Base-by-base conservation (phyloP, 2,329 filamentous ascomycete genomes). In the Claviceps purpurea region DNA sequence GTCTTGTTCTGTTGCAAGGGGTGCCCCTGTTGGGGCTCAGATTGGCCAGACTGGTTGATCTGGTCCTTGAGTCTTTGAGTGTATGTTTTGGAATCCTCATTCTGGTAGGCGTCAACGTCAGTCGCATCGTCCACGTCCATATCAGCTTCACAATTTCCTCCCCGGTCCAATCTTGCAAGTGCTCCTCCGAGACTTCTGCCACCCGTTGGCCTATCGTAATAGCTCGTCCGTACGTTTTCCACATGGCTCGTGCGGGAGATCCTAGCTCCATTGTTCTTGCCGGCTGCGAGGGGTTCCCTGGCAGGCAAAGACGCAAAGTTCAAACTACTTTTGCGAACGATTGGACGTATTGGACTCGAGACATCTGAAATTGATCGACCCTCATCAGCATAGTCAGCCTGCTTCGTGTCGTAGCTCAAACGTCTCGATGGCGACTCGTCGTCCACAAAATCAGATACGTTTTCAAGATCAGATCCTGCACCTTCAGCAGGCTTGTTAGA, bases 221-320 rank as follows among this genome's bases (percentile, higher is more conserved):
- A 84, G 67, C 87, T 91, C 47, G 77, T 80, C 54, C 85, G 77
- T n/a, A 73, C 73, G 54, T 79, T 77, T 50, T 95, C 87, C 39
- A 90, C 65, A 58, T 95, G 85, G 61, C 88, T 95, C 6, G 81
- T 87, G 55, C 87, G 77, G 22, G 88, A 90, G 50, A 79, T 70
- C 49, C 87, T 77, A 20, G 78, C 76, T 16, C 84, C 89, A 61
- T 89, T 80, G 64, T 86, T 94, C 70, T 90, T 91, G 65, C 94
- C 94, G 16, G 79, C 80, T 37, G 82, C 81, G 50, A 97, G 73
- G 39, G 91, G 91, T 62, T 97, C 91, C 55, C 93, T 80, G 2
- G 91, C 90, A 34, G 93, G 93, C 13, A 98, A 74, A 18, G 93
- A 89, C 40, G 93, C 89, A 69, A 98, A 97, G 54, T 87, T 95